Conservation (phyloP, 805 yeast genomes). For the Wickerhamomyces ciferrii region DNA sequence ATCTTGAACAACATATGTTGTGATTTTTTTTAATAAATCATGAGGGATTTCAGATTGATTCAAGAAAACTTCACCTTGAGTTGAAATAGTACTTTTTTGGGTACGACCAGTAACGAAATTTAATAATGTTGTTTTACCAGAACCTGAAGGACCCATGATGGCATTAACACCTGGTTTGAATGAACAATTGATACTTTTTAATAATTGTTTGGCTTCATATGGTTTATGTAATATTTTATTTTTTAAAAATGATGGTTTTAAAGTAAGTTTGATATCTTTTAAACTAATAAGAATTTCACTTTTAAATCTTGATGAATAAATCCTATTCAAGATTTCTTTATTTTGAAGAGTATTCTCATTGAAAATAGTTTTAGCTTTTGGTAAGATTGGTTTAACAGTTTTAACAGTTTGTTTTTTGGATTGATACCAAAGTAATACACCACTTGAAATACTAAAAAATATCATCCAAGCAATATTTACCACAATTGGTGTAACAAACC, state of each 20-base stretch:
- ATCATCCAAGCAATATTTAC: slow-evolving; percentile 54
- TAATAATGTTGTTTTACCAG: slow-evolving; percentile 68
- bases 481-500: slow-evolving; percentile 64
- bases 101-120: slow-evolving; percentile 59
- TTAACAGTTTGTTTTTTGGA: slow-evolving; percentile 31
- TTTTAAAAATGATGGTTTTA: background rate
- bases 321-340: background rate
- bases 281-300: background rate
- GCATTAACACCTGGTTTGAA: slow-evolving; percentile 46
- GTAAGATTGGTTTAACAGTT: slow-evolving; percentile 17
- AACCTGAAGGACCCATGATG: slow-evolving; percentile 80
- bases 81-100: slow-evolving; percentile 13
- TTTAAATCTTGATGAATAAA: background rate
- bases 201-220: slow-evolving; percentile 5
- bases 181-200: slow-evolving; percentile 14
- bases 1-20: slow-evolving; percentile 77
- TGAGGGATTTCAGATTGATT: slow-evolving; percentile 32
- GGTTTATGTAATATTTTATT: background rate
- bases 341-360: background rate
- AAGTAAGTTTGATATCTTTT: background rate
- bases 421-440: slow-evolving; percentile 34
- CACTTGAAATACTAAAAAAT: slow-evolving; percentile 46
- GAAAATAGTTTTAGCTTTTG: background rate
- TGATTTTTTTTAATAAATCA: slow-evolving; percentile 30
- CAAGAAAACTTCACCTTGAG: slow-evolving; percentile 38